Percentiles rank a stretch among this genome's conserved stretches.
These are phyloP conservation scores for Lodderomyces elongisporus DNA, from an alignment of 1,139 yeast species.

Conservation along the genomic window DNA sequence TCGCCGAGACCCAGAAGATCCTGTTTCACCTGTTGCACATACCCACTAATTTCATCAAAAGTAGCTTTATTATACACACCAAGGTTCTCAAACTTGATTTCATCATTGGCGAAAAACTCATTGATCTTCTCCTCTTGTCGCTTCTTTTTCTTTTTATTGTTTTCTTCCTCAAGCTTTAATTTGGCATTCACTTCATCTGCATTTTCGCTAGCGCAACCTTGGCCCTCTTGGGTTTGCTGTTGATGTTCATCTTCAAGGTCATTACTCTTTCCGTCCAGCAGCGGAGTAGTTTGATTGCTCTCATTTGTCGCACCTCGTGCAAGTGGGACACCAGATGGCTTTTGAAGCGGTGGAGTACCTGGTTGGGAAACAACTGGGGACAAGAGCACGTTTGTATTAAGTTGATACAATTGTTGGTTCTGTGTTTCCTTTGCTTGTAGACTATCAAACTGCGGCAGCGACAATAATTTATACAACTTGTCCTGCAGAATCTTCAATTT, in stretches of 20 bases:
- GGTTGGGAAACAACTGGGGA: neutral
- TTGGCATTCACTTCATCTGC: neutral
- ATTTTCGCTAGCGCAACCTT: neutral
- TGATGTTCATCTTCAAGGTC: conserved; percentile 10
- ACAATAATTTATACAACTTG: conserved; percentile 54
- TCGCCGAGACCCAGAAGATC: conserved; percentile 32
- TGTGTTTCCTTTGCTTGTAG: conserved; percentile 16
- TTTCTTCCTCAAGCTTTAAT: neutral
- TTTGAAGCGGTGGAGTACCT: conserved; percentile 5
- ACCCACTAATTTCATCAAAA: conserved; percentile 35
- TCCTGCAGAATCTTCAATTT: conserved; percentile 58
- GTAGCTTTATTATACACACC: conserved; percentile 26
- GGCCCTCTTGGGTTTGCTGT: conserved; percentile 1
- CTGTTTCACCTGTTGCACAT: conserved; percentile 31
- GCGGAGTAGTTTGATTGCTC: too few species aligned
- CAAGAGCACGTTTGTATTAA: conserved; percentile 5
- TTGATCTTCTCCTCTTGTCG: conserved; percentile 14
- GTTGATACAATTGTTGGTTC: conserved; percentile 30
- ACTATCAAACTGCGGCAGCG: conserved; percentile 27
- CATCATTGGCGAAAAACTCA: conserved; percentile 16
- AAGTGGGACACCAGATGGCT: conserved; percentile 2
- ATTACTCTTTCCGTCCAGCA: too few species aligned
- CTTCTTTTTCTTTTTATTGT: neutral
- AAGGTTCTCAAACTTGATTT: conserved; percentile 14
- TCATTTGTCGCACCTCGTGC: conserved; percentile 4